These are phyloP conservation scores for Allium sativum DNA, from an alignment of 106 monocot genomes.

Conservation along the genomic window DNA sequence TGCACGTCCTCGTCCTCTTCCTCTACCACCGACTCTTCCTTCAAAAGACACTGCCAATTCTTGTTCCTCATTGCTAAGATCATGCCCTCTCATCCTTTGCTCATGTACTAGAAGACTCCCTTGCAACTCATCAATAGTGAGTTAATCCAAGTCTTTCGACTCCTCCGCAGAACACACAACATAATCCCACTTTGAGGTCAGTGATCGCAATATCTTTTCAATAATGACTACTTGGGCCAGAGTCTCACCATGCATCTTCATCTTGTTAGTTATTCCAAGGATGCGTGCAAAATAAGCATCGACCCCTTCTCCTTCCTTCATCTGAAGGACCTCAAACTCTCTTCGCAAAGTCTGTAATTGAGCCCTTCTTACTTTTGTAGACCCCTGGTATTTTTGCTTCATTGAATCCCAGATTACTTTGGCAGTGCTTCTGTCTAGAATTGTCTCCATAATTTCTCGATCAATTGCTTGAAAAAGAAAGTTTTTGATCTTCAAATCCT, in stretches of 20 bases:
- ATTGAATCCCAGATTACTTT: constrained; percentile 6
- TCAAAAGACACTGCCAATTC: background rate
- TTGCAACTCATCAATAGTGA: constrained; percentile 3
- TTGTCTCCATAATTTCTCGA: constrained; percentile 4
- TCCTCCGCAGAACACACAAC: background rate
- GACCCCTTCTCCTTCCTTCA: constrained; percentile 3
- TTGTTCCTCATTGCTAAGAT: background rate
- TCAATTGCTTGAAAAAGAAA: constrained; percentile 2
- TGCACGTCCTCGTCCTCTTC: background rate
- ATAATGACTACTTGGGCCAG: background rate
- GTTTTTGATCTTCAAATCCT: constrained; percentile 5
- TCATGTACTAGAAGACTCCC: background rate
- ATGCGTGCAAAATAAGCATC: background rate
- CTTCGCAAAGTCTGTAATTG: constrained; percentile 4
- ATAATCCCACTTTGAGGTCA: constrained; percentile 1
- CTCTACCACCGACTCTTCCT: background rate
- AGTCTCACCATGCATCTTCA: background rate
- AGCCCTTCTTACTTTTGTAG: background rate
- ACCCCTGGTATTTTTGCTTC: constrained; percentile 3
- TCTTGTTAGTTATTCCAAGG: background rate
- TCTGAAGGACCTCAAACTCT: background rate
- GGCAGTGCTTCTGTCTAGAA: background rate
- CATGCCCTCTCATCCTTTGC: background rate
- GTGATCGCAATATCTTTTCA: background rate
- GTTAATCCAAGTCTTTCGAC: background rate